Conservation (phyloP, 495 filamentous ascomycete genomes). For the Delitschia confertaspora region DNA sequence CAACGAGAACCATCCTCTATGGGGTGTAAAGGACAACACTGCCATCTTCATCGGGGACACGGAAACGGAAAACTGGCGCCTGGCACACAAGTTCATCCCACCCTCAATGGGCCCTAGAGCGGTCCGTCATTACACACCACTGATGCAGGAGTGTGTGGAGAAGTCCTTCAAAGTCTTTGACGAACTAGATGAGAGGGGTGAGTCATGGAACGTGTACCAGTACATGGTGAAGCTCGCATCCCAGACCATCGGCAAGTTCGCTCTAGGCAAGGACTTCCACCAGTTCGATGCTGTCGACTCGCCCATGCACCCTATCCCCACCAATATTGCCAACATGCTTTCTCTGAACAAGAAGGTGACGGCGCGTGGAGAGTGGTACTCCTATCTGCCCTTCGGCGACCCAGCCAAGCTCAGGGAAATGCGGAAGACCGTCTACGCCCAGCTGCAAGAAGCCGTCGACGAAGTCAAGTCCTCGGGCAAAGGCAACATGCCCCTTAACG, state of each 20-base stretch:
- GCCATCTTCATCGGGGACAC: conserved; percentile 49
- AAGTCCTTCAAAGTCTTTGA: conserved; percentile 46
- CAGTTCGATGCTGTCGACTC: conserved; percentile 43
- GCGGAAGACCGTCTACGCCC: conserved; percentile 28
- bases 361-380: conserved; percentile 43
- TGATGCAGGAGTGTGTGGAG: conserved; percentile 43
- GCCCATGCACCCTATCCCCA: conserved; percentile 38
- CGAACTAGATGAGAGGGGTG: conserved; percentile 39
- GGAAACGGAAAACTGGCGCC: conserved; percentile 40
- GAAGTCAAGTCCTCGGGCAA: conserved; percentile 30
- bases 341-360: conserved; percentile 47
- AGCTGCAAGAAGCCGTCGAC: conserved; percentile 38
- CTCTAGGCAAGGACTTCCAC: conserved; percentile 43
- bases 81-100: conserved; percentile 49
- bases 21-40: conserved; percentile 38
- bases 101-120: conserved; percentile 47
- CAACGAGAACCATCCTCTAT: conserved; percentile 43
- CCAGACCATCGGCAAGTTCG: conserved; percentile 45
- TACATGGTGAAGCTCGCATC: conserved; percentile 53
- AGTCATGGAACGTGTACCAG: conserved; percentile 51
- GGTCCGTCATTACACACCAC: conserved; percentile 47
- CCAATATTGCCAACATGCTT: conserved; percentile 37
- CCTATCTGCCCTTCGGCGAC: conserved; percentile 44
- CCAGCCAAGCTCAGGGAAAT: conserved; percentile 34
- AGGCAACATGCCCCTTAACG: conserved; percentile 41